Conservation (phyloP, 768 basidiomycete genomes). For the Podaxis sp. region DNA sequence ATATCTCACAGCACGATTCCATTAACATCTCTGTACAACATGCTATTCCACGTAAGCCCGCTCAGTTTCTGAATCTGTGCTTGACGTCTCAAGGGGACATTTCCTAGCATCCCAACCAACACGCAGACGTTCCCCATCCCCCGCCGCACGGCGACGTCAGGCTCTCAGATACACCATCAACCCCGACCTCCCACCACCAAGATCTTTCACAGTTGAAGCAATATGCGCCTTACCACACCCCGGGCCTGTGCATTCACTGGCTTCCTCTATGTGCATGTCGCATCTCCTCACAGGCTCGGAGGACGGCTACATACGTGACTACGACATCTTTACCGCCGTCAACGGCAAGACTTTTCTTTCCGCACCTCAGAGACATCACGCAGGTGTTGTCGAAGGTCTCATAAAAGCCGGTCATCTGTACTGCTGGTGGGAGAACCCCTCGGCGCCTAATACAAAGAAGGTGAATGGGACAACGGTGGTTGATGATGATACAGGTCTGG, state of each 20-base stretch:
- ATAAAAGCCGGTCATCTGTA: constrained; percentile 87
- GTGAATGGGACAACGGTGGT: constrained; percentile 26
- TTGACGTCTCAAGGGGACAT: neutral
- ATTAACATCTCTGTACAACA: neutral
- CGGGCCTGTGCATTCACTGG: constrained; percentile 83
- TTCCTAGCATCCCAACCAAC: constrained; percentile 21
- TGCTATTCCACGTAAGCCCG: constrained; percentile 10
- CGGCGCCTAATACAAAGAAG: constrained; percentile 29
- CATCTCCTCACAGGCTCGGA: constrained; percentile 90
- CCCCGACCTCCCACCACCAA: constrained; percentile 29
- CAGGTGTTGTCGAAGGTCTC: constrained; percentile 87
- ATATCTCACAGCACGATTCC: constrained; percentile 10
- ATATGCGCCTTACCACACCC: constrained; percentile 91
- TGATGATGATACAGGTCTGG: constrained; percentile 52
- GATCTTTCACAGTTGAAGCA: constrained; percentile 84
- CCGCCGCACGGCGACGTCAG: constrained; percentile 33
- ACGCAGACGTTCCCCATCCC: constrained; percentile 30
- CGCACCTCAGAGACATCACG: constrained; percentile 85
- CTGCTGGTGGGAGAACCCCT: constrained; percentile 90
- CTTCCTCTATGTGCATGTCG: constrained; percentile 82
- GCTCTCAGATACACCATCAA: constrained; percentile 33
- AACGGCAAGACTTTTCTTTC: constrained; percentile 88
- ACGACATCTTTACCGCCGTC: constrained; percentile 86
- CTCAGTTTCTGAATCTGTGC: neutral
- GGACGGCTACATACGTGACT: constrained; percentile 91